Base-by-base conservation (phyloP, 2,329 filamentous ascomycete species). In the Claviceps pusilla region DNA sequence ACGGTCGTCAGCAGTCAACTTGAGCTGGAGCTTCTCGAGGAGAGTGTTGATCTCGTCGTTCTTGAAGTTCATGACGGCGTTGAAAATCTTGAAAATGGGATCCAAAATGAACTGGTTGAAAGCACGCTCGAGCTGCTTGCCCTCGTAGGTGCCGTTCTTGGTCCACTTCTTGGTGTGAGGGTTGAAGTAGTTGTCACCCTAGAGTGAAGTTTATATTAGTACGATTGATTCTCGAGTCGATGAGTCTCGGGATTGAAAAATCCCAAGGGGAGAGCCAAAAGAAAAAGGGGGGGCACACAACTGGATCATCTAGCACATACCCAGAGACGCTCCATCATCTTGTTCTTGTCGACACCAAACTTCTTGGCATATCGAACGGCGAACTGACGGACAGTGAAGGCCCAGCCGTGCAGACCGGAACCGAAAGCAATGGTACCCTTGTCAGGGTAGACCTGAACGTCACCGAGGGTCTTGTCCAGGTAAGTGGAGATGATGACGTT, bases 251-350 rank as follows among this genome's bases (percentile, higher is more conserved):
- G 9, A 35, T 35, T 37, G 33, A 33, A 19, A 33, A 1, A 6
- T 29, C 24, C n/a, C 7, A 28, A 46, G 11, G 31, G 9, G 31
- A 9, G 3, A 3, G 31, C 24, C 24, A 24, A 24, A 24, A 24
- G 3, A 24, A 24, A 24, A 24, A 24, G 12, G 24, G 5, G 9
- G 4, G 4, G 10, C 19, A 14, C n/a, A 39, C 11, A 24, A 3
- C 7, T 3, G 37, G 4, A 50, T 29, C 7, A 7, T 12, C 16
- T 10, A 50, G 11, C 28, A 54, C 82, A 73, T 76, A 88, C 84
- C 93, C 93, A 98, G 65, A 98, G 89, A 85, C 93, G 89, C 80
- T 96, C 89, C 87, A 97, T 95, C 93, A 98, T 96, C 89, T 97
- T 97, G 79, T 84, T 86, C 76, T 90, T 90, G 84, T 98, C 91